Evolutionary conservation across 148 eudicot genomes (phyloP).

Genomic region (Selenicereus undatus): DNA sequence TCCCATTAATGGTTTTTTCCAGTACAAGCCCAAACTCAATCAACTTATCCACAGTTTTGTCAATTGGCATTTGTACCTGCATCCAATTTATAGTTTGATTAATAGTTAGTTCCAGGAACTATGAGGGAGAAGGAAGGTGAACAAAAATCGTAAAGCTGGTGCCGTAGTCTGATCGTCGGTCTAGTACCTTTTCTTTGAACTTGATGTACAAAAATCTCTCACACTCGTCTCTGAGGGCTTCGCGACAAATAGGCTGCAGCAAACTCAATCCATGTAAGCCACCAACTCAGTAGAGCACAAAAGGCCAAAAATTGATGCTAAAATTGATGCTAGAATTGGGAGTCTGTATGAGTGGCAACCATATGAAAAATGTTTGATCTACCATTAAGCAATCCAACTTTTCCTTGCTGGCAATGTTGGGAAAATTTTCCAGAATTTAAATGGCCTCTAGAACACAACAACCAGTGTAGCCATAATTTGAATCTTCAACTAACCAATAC

Average conservation of each 20-base stretch:
- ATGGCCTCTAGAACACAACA: no score
- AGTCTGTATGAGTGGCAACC: no score
- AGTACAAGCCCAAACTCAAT: constrained; percentile 62
- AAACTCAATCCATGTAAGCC: constrained; percentile 13
- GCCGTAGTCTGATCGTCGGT: neutral
- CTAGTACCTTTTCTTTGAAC: constrained; percentile 69
- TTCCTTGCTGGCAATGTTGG: no score
- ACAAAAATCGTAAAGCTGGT: neutral
- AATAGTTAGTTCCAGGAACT: neutral
- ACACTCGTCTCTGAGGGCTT: constrained; percentile 56
- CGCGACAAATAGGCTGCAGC: constrained; percentile 47
- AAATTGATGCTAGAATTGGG: neutral
- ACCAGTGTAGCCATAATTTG: no score
- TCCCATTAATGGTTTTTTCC: constrained; percentile 33
- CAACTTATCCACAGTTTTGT: constrained; percentile 58
- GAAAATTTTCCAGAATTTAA: no score
- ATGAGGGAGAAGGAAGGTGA: no score
- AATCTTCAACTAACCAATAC: no score
- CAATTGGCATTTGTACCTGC: constrained; percentile 88
- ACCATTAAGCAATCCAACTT: no score
- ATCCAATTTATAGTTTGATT: neutral
- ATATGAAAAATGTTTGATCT: no score
- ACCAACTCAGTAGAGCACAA: neutral
- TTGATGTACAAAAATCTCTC: constrained; percentile 58
- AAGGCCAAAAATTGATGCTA: neutral